Percentiles rank a stretch among this genome's conserved stretches.
Evolutionary conservation across 1,284 basidiomycete species (phyloP).

Genomic region (Ustilago cynodontis): DNA sequence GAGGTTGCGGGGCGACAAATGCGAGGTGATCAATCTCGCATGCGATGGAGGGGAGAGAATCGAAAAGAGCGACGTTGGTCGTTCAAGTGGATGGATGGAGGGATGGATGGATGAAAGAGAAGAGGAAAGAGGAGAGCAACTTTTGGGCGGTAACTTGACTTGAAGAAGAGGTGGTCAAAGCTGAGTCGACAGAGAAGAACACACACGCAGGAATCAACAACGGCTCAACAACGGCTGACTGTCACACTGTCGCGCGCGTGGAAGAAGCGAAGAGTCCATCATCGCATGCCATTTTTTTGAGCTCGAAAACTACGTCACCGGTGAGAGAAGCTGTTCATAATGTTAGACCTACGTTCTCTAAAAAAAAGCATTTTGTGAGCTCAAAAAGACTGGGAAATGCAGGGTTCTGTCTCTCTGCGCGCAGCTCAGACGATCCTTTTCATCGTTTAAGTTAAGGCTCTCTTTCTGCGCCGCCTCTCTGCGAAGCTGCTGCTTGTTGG

Average conservation of each 20-base stretch:
- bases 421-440: conserved; percentile 11
- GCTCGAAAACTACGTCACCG: conserved; percentile 9
- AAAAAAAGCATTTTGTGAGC: too few species aligned
- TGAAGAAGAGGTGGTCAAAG: conserved; percentile 23
- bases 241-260: not conserved
- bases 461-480: not conserved
- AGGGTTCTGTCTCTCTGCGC: conserved; percentile 20
- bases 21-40: conserved; percentile 22
- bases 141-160: conserved; percentile 1
- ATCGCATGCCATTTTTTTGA: conserved; percentile 7
- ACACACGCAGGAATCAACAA: not conserved
- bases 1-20: not conserved
- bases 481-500: not conserved
- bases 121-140: not conserved
- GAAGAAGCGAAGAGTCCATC: not conserved
- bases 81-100: conserved; percentile 14
- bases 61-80: not conserved
- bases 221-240: not conserved
- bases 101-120: conserved; percentile 9
- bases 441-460: not conserved
- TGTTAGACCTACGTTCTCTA: too few species aligned
- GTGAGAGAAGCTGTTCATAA: not conserved
- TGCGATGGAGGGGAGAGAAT: conserved; percentile 1
- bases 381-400: not conserved
- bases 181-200: conserved; percentile 17